Base-by-base conservation (phyloP, 352 stramenopile species). In the Globisporangium lucens region DNA sequence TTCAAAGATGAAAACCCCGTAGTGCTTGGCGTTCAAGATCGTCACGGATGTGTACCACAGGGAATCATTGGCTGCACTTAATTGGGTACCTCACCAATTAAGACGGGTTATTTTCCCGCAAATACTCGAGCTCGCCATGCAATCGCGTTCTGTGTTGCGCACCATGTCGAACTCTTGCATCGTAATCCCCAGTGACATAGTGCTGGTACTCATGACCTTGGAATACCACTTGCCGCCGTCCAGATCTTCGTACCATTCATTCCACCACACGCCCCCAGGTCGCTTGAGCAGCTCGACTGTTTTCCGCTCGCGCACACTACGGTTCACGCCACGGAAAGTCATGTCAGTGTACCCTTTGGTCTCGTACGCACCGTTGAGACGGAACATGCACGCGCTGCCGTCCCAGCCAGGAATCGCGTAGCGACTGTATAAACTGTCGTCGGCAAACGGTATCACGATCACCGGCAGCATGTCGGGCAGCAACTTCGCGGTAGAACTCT, bases 1-100 rank as follows among this genome's bases (percentile, higher is more conserved):
- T 13, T 43, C 36, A 43, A 43, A 43, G 36, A 43, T 12, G 56
- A 84, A 80, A 0, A 75, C 7, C 0, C 76, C 77, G 20, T 63
- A 80, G 7, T 68, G 71, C 0, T 57, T 61, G 1, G 58, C 75
- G 55, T 78, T 82, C 6, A 71, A 66, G 4, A 76, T 65, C 15
- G 49, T 57, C 4, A 74, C 15, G 0, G 65, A 43, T 10, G 67
- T 65, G 47, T 13, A 63, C n/a, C 12, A n/a, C 7, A 59, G 1
- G 6, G 70, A 15, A 2, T 27, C 13, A 41, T 65, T 53, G 7
- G 30, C 33, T 5, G 17, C 59, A 5, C 22, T 64, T 30, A 65
- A n/a, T 2, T 71, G 33, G 2, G 12, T 4, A 0, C 73, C 75
- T 70, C 75, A 82, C 1, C 4, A 58, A 0, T 72, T 27, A 1